A percentile compares a stretch with the other conserved stretches of the same genome.
These are phyloP conservation scores for Fusarium sp. DNA, from an alignment of 2,329 filamentous ascomycete species.

Conservation along the genomic window DNA sequence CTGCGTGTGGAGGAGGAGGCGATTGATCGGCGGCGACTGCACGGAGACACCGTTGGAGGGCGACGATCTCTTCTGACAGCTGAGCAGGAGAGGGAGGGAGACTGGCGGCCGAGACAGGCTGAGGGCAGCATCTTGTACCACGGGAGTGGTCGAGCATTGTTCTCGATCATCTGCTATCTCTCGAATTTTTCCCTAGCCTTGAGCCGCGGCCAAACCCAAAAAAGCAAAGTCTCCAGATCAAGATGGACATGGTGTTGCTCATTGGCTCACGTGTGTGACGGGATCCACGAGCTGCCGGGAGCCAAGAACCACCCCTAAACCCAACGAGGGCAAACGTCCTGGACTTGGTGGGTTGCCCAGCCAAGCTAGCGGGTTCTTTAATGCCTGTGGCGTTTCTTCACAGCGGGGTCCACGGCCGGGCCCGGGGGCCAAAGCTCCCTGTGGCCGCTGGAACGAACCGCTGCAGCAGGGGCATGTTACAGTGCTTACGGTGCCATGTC, in stretches of 20 bases:
- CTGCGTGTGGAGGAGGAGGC: constrained; percentile 19
- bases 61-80: constrained; percentile 28
- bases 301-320: constrained; percentile 39
- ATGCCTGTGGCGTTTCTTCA: constrained; percentile 30
- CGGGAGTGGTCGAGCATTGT: constrained; percentile 1
- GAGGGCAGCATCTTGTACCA: constrained; percentile 26
- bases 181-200: constrained; percentile 34
- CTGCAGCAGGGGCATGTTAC: constrained; percentile 21
- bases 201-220: constrained; percentile 23
- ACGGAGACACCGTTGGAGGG: constrained; percentile 35
- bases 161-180: constrained; percentile 38
- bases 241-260: not conserved
- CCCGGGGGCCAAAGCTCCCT: constrained; percentile 33
- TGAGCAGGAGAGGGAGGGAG: constrained; percentile 4
- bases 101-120: constrained; percentile 15
- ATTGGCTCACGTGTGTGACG: constrained; percentile 17
- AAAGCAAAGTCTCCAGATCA: constrained; percentile 33
- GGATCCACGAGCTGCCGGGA: constrained; percentile 40
- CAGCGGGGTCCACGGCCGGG: constrained; percentile 32
- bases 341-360: constrained; percentile 19
- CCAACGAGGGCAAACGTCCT: constrained; percentile 32
- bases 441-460: not conserved
- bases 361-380: constrained; percentile 16
- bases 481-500: constrained; percentile 39
- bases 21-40: constrained; percentile 30